Evolutionary conservation across 371 early-diverging fungal genomes (phyloP), one percentile per base, ranked within the genome.

Genomic region (Syncephalastrum racemosum): DNA sequence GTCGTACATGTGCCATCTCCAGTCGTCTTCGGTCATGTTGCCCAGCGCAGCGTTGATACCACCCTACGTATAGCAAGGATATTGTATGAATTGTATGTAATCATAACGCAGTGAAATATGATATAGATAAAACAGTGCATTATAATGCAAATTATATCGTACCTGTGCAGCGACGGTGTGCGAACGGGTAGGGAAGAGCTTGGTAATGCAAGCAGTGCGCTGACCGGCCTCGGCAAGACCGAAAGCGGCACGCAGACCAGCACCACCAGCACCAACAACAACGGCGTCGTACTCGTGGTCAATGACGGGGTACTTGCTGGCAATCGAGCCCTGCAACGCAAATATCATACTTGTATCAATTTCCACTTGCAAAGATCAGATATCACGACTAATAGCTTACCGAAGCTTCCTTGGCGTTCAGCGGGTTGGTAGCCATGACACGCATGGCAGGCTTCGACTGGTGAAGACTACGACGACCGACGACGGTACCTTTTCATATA

Each of bases 1-100:
- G 66, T 98, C 98, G 73, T 97, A 98, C 97, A 96, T 95, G 73
- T 97, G 98, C 98, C 98, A 98, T 76, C 98, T 87, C 98, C 98
- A 97, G 81, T 98, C 99, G 72, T 98, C 98, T 78, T 96, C 93
- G 56, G 92, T 87, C 98, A 98, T 97, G 81, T 98, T 98, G 47
- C 97, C 98, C 39, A 98, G 88, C 52, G 98, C 99, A 63, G 99
- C 99, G 75, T 98, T 97, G 77, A 98, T 93, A 70, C 99, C 99
- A 66, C 99, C 99, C 89, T 88, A 62, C 25, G 4, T 31, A 19
- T 8, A 12, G 43, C 5, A 23, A 22, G n/a, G 44, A 1, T 22
- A 18, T 15, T 14, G 18, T 47, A 46, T 63, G n/a, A n/a, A n/a
- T n/a, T n/a, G n/a, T n/a, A n/a, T n/a, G n/a, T n/a, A n/a, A n/a